Base-by-base conservation (phyloP, 169 alveolate species). In the Toxoplasma gondii region DNA sequence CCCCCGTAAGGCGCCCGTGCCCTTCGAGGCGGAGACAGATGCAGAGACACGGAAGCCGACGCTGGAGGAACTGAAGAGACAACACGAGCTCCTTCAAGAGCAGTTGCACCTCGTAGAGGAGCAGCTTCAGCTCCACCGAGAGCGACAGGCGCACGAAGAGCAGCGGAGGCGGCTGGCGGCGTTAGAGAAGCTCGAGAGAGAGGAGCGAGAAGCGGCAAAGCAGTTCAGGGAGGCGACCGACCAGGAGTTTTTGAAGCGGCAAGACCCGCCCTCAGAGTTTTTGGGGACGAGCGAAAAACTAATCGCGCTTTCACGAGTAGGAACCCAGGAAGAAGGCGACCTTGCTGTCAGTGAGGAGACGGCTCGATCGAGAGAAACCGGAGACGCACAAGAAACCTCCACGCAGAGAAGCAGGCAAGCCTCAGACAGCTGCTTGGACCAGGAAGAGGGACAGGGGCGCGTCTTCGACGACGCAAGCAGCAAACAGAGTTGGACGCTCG, bases 111-210 rank as follows among this genome's bases (percentile, higher is more conserved):
- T 82, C 41, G 90, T 82, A 16, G 69, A 82, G 41, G 90, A 82
- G 67, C 90, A 82, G 69, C 90, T 82, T 34, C 54, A 31, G 54
- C 90, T 82, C 4, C 67, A 82, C 27, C 54, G 39, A 36, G 49
- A 82, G 90, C 90, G 90, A 12, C 58, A 82, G 41, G 90, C 90
- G 27, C 90, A 82, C 67, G 67, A 39, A 41, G 90, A 45, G 67
- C 90, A 82, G 69, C 90, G 39, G 90, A 10, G 69, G 38, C 90
- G 90, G 2, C 67, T 45, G 90, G 41, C 39, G 90, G 90, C 54
- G 67, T 10, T 39, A 9, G 44, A 38, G 84, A 27, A 74, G 84
- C 39, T 36, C 24, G 49, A 74, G 34, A 24, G 45, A 17, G 49
- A 74, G 44, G 84, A 74, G 44, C 12, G 41, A 24, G 49, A 74